phyloP scores from a whole-genome alignment of 257 asterid genomes.

The Fraxinus americana region DNA sequence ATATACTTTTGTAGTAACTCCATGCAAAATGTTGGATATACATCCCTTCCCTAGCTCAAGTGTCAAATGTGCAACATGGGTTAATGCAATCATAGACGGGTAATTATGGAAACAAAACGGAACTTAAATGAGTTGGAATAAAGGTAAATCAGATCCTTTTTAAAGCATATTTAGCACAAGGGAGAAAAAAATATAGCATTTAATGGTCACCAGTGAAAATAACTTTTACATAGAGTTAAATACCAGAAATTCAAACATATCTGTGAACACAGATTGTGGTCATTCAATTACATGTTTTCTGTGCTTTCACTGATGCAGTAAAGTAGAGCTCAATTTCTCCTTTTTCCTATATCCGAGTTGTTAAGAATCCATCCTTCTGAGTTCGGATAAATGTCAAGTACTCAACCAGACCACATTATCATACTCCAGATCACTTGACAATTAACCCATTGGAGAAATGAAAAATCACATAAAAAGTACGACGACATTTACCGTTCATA shows the following conservation, averaged over 20 bases:
- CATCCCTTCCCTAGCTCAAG: background rate
- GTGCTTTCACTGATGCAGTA: background rate
- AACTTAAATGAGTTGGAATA: background rate
- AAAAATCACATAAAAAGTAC: constrained; percentile 3
- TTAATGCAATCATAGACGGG: background rate
- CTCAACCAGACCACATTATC: background rate
- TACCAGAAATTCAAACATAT: background rate
- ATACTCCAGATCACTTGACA: background rate
- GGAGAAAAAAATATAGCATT: background rate
- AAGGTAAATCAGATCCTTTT: background rate
- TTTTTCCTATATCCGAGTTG: background rate
- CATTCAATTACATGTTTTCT: background rate
- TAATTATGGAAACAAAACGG: background rate
- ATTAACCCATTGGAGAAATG: background rate
- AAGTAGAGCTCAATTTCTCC: background rate
- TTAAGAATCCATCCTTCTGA: background rate
- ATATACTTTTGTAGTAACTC: background rate
- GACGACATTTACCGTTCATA: background rate
- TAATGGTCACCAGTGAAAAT: background rate
- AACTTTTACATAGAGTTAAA: background rate
- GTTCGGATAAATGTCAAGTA: background rate
- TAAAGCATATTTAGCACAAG: background rate
- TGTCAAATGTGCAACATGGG: background rate
- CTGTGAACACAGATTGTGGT: background rate
- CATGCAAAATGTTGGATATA: background rate